Percentiles rank a stretch among this genome's conserved stretches.
These are phyloP conservation scores for Purshia tridentata DNA, from an alignment of 306 rosid genomes.

Conservation along the genomic window DNA sequence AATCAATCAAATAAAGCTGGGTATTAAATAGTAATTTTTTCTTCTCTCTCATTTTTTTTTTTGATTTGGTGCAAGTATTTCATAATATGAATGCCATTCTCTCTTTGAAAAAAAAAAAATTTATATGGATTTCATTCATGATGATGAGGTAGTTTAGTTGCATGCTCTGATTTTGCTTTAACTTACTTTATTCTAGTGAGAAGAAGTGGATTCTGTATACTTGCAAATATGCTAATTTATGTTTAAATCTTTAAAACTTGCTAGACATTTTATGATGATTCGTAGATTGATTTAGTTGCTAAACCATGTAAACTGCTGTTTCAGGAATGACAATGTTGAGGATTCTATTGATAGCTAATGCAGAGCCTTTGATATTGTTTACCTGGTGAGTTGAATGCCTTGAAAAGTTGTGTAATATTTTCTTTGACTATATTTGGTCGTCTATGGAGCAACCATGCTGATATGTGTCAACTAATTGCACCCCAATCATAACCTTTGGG, in stretches of 20 bases:
- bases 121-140: background rate
- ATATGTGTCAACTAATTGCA: background rate
- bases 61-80: background rate
- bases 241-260: background rate
- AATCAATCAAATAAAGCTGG: background rate
- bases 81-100: background rate
- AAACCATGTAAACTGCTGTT: slow-evolving; percentile 24
- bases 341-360: slow-evolving; percentile 64
- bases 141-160: background rate
- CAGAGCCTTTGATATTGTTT: slow-evolving; percentile 75
- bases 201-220: background rate
- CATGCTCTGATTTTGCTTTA: slow-evolving; percentile 12
- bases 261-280: no score
- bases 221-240: background rate
- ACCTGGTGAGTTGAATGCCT: slow-evolving; percentile 58
- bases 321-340: slow-evolving; percentile 79
- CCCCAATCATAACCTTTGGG: background rate
- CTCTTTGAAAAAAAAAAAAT: no score
- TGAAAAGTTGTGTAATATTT: background rate
- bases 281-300: slow-evolving; percentile 15
- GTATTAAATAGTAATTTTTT: background rate
- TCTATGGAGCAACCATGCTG: background rate
- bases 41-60: background rate
- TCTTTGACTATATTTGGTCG: slow-evolving; percentile 5
- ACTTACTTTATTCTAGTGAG: background rate